Evolutionary conservation across 805 yeast genomes (phyloP).

Genomic region (Wickerhamiella australiensis): DNA sequence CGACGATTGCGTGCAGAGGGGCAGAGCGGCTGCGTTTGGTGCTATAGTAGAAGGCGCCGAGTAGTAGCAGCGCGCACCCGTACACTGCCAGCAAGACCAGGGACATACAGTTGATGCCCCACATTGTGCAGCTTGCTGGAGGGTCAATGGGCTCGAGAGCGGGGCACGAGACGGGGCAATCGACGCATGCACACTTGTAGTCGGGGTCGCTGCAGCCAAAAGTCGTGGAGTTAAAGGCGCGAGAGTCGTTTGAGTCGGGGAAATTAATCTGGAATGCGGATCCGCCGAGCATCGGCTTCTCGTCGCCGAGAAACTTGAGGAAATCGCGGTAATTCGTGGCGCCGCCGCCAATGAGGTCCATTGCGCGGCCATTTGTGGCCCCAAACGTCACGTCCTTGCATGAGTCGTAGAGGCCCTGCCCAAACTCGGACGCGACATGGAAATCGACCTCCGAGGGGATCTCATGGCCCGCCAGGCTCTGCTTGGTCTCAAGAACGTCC

Average conservation of each 20-base stretch:
- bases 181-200: conserved; percentile 64
- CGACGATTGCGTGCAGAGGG: conserved; percentile 11
- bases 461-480: conserved; percentile 38
- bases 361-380: conserved; percentile 90
- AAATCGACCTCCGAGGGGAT: conserved; percentile 64
- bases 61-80: conserved; percentile 8
- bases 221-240: conserved; percentile 15
- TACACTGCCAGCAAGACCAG: conserved; percentile 43
- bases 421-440: conserved; percentile 47
- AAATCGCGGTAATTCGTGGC: conserved; percentile 63
- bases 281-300: conserved; percentile 87
- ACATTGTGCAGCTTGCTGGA: conserved; percentile 40
- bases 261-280: conserved; percentile 90
- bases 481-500: conserved; percentile 45
- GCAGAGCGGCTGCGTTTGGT: conserved; percentile 21
- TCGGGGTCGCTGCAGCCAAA: conserved; percentile 45
- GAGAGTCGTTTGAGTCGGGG: conserved; percentile 21
- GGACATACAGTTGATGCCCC: conserved; percentile 61
- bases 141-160: conserved; percentile 37
- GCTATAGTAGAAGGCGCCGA: conserved; percentile 11
- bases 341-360: conserved; percentile 98
- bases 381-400: conserved; percentile 84
- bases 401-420: conserved; percentile 58
- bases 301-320: conserved; percentile 83
- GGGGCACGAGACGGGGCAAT: conserved; percentile 77